Evolutionary conservation across 768 basidiomycete species (phyloP).

Genomic region (Exsudoporus frostii): DNA sequence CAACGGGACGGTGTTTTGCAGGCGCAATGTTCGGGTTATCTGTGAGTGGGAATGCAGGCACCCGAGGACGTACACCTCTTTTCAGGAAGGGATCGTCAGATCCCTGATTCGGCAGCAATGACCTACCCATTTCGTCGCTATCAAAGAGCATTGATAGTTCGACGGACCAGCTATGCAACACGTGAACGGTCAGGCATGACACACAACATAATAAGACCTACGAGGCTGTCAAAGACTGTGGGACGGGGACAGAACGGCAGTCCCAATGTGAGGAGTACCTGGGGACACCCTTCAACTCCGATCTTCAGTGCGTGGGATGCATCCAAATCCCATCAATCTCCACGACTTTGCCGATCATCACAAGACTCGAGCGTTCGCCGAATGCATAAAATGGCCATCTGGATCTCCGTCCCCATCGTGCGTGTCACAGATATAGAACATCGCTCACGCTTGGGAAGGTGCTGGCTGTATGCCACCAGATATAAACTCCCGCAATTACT

Average conservation of each 20-base stretch:
- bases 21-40: not conserved
- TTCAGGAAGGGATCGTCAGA: not conserved
- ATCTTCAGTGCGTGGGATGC: not conserved
- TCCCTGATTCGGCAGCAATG: not conserved
- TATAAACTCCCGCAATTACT: not conserved
- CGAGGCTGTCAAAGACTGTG: not conserved
- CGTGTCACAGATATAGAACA: not conserved
- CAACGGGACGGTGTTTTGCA: not conserved
- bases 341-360: not conserved
- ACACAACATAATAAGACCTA: not conserved
- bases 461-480: not conserved
- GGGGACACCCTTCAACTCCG: not conserved
- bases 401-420: not conserved
- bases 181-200: not conserved
- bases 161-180: not conserved
- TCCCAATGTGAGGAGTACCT: not conserved
- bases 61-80: not conserved
- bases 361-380: not conserved
- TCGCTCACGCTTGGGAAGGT: not conserved
- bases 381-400: not conserved
- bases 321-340: not conserved
- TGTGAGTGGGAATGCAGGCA: not conserved
- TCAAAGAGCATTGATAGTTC: not conserved
- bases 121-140: not conserved
- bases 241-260: not conserved